Evolutionary conservation across 2,329 filamentous ascomycete genomes (phyloP).

Genomic region (Sporothrix globosa): DNA sequence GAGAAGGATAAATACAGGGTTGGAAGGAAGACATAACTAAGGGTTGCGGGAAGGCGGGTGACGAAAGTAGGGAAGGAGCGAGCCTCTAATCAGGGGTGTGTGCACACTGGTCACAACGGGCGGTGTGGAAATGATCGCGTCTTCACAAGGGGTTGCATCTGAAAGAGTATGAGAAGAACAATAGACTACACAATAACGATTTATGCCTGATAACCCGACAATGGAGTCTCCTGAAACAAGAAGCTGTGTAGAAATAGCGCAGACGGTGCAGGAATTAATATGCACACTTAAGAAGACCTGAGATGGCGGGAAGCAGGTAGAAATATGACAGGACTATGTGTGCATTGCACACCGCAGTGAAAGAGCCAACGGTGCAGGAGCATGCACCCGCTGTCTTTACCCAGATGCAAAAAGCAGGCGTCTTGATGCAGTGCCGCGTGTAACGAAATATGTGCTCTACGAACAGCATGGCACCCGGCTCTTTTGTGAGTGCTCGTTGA

Average conservation of each 20-base stretch:
- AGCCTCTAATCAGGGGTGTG: constrained; percentile 12
- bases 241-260: neutral
- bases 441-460: neutral
- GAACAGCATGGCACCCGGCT: neutral
- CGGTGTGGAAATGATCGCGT: neutral
- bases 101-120: neutral
- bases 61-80: constrained; percentile 17
- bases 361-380: neutral
- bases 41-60: constrained; percentile 13
- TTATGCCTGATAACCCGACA: neutral
- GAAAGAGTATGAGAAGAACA: neutral
- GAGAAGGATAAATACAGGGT: neutral
- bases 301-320: constrained; percentile 5
- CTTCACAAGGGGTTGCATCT: neutral
- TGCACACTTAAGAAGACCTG: neutral
- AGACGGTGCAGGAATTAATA: neutral
- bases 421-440: neutral
- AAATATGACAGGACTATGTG: neutral
- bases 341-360: neutral
- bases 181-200: neutral
- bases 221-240: neutral
- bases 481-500: too few relatives aligned
- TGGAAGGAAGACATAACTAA: neutral
- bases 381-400: neutral
- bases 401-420: neutral